Conservation (phyloP, 148 eudicot genomes). For the Rhododendron griersonianum region DNA sequence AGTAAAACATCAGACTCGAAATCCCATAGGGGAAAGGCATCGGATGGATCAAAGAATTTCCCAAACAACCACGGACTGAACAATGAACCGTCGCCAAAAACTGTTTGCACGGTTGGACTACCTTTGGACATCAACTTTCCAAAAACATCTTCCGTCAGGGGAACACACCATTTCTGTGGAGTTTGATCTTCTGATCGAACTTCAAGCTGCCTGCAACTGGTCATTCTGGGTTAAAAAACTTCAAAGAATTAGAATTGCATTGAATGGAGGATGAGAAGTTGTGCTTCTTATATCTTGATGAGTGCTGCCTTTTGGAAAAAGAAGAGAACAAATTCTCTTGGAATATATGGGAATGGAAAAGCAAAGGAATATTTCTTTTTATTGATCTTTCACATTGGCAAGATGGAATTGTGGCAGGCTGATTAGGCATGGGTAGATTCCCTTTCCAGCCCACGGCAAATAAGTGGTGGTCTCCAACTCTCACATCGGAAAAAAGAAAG, state of each 20-base stretch:
- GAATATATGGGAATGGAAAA: constrained; percentile 36
- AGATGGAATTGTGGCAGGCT: neutral
- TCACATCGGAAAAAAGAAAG: neutral
- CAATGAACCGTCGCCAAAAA: constrained; percentile 59
- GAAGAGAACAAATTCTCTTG: constrained; percentile 48
- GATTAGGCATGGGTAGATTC: constrained; percentile 8
- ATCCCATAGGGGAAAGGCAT: constrained; percentile 92
- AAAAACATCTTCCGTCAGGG: constrained; percentile 62
- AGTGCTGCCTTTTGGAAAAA: constrained; percentile 11
- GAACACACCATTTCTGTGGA: constrained; percentile 66
- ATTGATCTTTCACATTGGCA: constrained; percentile 6
- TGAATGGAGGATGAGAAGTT: neutral
- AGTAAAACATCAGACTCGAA: constrained; percentile 61
- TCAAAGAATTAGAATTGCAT: neutral
- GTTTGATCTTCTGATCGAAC: constrained; percentile 52
- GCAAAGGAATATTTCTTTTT: constrained; percentile 33
- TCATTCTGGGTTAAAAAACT: constrained; percentile 26
- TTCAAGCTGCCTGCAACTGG: constrained; percentile 39
- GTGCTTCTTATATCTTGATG: constrained; percentile 21
- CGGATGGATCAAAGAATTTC: constrained; percentile 92
- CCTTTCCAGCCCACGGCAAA: constrained; percentile 2
- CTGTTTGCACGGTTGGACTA: constrained; percentile 27
- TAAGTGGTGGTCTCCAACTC: constrained; percentile 2
- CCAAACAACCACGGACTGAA: constrained; percentile 86
- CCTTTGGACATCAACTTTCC: constrained; percentile 40